Conservation (phyloP, 1,139 yeast species). For the Blastobotrys serpentis region DNA sequence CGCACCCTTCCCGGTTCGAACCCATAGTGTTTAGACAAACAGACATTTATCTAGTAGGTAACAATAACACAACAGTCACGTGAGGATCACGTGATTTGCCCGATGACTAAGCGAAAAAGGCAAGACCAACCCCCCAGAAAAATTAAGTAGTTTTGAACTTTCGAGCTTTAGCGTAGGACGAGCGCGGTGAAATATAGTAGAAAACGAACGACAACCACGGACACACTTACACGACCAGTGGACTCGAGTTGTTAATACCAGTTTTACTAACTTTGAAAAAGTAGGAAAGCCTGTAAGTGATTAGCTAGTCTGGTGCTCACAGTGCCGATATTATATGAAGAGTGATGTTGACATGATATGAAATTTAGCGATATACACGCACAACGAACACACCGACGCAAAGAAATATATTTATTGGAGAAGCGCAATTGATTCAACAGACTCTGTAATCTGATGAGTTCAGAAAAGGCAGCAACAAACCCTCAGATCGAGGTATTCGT, state of each 20-base stretch:
- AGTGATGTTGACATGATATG: not conserved
- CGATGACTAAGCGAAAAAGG: constrained; percentile 17
- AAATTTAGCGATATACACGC: not conserved
- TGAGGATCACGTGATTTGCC: constrained; percentile 14
- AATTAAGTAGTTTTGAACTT: not conserved
- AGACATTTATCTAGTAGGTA: too few relatives aligned
- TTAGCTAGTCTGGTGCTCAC: too few relatives aligned
- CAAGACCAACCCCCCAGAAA: constrained; percentile 12
- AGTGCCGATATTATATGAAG: not conserved
- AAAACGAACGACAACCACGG: not conserved
- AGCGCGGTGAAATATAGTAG: not conserved
- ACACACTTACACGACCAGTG: too few relatives aligned
- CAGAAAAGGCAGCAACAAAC: constrained; percentile 7
- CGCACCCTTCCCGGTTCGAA: too few relatives aligned
- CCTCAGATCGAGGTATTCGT: constrained; percentile 60
- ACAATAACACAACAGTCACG: not conserved
- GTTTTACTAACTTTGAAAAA: too few relatives aligned
- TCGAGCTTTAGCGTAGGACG: not conserved
- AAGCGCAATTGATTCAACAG: not conserved
- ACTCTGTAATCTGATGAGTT: constrained; percentile 10
- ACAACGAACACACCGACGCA: too few relatives aligned
- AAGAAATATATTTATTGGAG: too few relatives aligned
- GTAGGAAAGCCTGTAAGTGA: too few relatives aligned
- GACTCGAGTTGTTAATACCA: too few relatives aligned
- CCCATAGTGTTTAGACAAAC: too few relatives aligned